Percentiles rank a stretch among this genome's conserved stretches.
Conservation (phyloP, 2,329 filamentous ascomycete species). For the Grosmannia penicillata region DNA sequence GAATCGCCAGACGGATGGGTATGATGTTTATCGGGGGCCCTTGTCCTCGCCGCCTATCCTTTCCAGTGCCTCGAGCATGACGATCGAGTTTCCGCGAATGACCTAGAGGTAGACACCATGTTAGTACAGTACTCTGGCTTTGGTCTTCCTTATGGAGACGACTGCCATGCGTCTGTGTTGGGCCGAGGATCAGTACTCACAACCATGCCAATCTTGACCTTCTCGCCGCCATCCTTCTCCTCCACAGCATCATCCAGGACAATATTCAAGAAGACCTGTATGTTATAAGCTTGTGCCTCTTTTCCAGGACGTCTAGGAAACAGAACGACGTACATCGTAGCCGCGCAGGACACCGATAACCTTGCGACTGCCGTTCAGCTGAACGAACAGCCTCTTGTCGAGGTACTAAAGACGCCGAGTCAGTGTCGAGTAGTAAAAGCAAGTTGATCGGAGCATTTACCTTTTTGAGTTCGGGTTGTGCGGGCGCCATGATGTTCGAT, state of each 20-base stretch:
- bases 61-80: conserved; percentile 82
- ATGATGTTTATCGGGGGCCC: conserved; percentile 4
- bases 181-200: conserved; percentile 36
- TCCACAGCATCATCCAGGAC: conserved; percentile 94
- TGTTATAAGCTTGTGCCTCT: neutral
- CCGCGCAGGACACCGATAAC: conserved; percentile 88
- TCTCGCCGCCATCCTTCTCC: conserved; percentile 84
- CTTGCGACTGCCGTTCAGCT: conserved; percentile 94
- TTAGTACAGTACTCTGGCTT: neutral
- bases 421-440: neutral
- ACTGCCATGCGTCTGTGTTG: neutral
- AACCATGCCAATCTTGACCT: conserved; percentile 81
- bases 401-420: conserved; percentile 55
- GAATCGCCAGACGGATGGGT: too few species aligned
- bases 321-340: conserved; percentile 61
- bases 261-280: conserved; percentile 98
- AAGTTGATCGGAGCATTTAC: conserved; percentile 27
- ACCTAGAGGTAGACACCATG: conserved; percentile 37
- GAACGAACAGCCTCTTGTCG: conserved; percentile 96
- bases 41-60: conserved; percentile 48
- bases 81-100: conserved; percentile 93
- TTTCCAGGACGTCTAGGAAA: neutral
- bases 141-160: neutral
- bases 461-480: conserved; percentile 98
- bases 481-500: conserved; percentile 74